Conservation (phyloP, 306 rosid species). For the Citrullus mucosospermus region DNA sequence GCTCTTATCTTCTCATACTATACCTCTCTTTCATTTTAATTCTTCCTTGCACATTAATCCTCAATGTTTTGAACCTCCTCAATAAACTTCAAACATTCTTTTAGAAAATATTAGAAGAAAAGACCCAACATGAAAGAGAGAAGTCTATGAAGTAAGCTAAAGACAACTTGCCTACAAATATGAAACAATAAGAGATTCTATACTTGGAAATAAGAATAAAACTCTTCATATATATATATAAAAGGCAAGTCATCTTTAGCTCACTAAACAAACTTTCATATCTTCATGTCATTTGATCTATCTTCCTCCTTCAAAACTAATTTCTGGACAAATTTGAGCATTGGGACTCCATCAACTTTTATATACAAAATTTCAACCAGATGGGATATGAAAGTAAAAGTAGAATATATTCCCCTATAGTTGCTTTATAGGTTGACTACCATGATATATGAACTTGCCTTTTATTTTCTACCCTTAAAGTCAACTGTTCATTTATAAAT, state of each 20-base stretch:
- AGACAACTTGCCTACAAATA: conserved; percentile 12
- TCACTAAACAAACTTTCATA: conserved; percentile 1
- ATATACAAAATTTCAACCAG: background rate
- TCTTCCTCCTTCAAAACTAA: background rate
- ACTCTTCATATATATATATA: background rate
- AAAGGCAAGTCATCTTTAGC: conserved; percentile 30
- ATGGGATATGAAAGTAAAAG: background rate
- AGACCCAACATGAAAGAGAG: conserved; percentile 15
- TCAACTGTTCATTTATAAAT: background rate
- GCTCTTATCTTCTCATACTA: background rate
- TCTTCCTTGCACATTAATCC: background rate
- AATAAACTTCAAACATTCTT: too few relatives aligned
- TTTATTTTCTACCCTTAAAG: background rate
- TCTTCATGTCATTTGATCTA: background rate
- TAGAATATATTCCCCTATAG: background rate
- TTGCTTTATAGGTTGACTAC: background rate
- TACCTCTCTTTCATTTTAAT: background rate
- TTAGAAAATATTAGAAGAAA: background rate
- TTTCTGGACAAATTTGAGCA: background rate
- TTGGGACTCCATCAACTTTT: background rate
- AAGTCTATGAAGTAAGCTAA: conserved; percentile 15
- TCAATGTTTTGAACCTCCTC: background rate
- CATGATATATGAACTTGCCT: background rate
- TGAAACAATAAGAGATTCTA: background rate
- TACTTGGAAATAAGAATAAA: background rate